Evolutionary conservation across 345 rosid genomes (phyloP), one percentile per base, ranked within the genome.

Genomic region (Turnera subulata): DNA sequence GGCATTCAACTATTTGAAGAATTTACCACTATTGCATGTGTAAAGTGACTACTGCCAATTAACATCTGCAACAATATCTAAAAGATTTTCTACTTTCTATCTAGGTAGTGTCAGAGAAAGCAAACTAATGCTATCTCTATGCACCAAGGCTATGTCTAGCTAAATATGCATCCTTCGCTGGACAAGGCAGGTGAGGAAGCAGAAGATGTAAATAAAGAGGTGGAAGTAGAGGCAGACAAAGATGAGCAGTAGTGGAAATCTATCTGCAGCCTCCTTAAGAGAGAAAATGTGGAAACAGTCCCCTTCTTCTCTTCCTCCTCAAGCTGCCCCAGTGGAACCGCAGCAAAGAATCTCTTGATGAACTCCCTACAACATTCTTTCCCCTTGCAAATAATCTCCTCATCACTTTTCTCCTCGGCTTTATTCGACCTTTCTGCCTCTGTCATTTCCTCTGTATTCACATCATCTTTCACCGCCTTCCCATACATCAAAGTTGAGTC

Each of bases 331-430:
- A 84, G 59, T n/a, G 74, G 73, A 44, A 82, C 74, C 3, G 84
- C 82, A 2, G 89, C 89, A 33, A 84, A 72, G 61, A 84, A 87
- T 61, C 89, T 80, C 50, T 79, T 87, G 1, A 84, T 68, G 52
- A 78, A 87, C 50, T 84, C 95, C 59, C 72, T 73, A 50, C 86
- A 82, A 48, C 89, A 80, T 19, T 77, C 73, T 68, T 69, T 85
- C 11, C 86, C 88, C 8, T 53, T 50, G 73, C 78, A 82, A 43
- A 82, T 73, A 11, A 68, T 29, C 22, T 43, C 63, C 19, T 66
- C 78, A 11, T 66, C 78, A 11, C 43, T 59, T 19, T 50, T 58
- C 6, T 55, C 68, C 5, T 69, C 60, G 11, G 46, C 18, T 19
- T 46, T 15, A n/a, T n/a, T n/a, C 0, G 23, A 18, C 6, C 46